Evolutionary conservation across 495 filamentous ascomycete species (phyloP).

Genomic region (Penicillium chermesinum): DNA sequence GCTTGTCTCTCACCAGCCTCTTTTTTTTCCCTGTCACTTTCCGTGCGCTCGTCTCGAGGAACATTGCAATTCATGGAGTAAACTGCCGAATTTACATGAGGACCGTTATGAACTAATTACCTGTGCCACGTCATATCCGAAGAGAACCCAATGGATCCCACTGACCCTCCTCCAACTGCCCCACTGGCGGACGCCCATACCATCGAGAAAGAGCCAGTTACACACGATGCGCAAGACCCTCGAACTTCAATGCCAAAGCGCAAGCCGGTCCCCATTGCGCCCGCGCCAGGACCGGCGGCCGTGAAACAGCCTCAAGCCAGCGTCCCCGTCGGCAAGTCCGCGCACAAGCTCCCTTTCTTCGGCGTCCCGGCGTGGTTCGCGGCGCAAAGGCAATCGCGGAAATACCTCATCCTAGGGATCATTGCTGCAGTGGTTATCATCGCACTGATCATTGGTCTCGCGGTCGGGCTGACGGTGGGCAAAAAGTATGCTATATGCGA

Average conservation of each 20-base stretch:
- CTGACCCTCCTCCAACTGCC: neutral
- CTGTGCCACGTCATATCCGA: neutral
- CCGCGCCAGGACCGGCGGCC: neutral
- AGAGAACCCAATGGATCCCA: neutral
- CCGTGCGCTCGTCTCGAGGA: too few relatives aligned
- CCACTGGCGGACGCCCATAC: neutral
- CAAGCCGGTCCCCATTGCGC: slow-evolving; percentile 18
- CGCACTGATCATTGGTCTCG: slow-evolving; percentile 51
- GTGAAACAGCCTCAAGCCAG: neutral
- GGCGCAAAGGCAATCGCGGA: slow-evolving; percentile 16
- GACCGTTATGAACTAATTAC: neutral
- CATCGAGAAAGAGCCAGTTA: neutral
- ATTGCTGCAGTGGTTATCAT: slow-evolving; percentile 35
- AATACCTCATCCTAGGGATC: slow-evolving; percentile 20
- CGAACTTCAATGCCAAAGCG: slow-evolving; percentile 17
- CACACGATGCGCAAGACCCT: slow-evolving; percentile 1
- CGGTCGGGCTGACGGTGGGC: slow-evolving; percentile 43
- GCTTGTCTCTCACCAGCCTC: too few relatives aligned
- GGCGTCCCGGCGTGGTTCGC: neutral
- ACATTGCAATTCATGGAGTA: too few relatives aligned
- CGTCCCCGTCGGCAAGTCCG: neutral
- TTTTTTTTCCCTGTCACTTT: too few relatives aligned
- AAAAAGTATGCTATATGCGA: slow-evolving; percentile 19
- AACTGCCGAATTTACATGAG: neutral
- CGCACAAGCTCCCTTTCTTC: neutral